Percentiles rank a stretch among this genome's conserved stretches.
These are phyloP conservation scores for Leccinum solheimii DNA, from an alignment of 1,284 basidiomycete species.

Conservation along the genomic window DNA sequence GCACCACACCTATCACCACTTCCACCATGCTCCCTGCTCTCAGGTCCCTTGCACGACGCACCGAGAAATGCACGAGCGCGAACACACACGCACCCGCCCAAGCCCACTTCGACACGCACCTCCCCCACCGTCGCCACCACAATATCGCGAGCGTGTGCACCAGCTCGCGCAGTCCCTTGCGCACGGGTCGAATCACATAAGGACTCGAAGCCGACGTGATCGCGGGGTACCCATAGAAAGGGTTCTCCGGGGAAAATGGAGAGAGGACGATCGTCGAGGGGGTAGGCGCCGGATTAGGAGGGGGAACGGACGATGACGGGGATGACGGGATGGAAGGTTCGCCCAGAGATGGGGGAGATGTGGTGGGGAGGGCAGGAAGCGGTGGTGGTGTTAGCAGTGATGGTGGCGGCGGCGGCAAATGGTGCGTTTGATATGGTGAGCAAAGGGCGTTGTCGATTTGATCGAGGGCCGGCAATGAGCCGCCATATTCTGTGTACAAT, in stretches of 20 bases:
- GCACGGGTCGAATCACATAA: slow-evolving; percentile 44
- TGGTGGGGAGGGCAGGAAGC: background rate
- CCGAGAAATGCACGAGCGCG: slow-evolving; percentile 3
- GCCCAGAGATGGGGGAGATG: background rate
- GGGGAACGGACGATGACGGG: background rate
- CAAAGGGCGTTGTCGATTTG: slow-evolving; percentile 49
- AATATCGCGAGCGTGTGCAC: slow-evolving; percentile 62
- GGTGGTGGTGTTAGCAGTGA: background rate
- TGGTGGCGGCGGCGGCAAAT: slow-evolving; percentile 10
- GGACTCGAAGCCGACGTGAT: slow-evolving; percentile 37
- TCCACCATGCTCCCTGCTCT: background rate
- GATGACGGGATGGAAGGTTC: background rate
- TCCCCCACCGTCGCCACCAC: slow-evolving; percentile 66
- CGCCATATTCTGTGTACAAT: slow-evolving; percentile 56
- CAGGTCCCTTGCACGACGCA: background rate
- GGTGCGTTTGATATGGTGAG: slow-evolving; percentile 6
- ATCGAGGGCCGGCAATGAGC: slow-evolving; percentile 48
- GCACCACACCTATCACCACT: background rate
- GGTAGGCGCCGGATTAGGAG: background rate
- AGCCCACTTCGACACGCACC: slow-evolving; percentile 37
- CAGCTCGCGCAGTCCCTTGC: slow-evolving; percentile 70
- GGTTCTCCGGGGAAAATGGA: slow-evolving; percentile 64
- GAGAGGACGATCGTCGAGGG: slow-evolving; percentile 37
- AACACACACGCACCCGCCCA: slow-evolving; percentile 26
- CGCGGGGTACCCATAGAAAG: slow-evolving; percentile 83